Percentiles rank a stretch among this genome's conserved stretches.
These are phyloP conservation scores for Psilocybe mexicana DNA, from an alignment of 1,284 basidiomycete genomes.

Conservation along the genomic window DNA sequence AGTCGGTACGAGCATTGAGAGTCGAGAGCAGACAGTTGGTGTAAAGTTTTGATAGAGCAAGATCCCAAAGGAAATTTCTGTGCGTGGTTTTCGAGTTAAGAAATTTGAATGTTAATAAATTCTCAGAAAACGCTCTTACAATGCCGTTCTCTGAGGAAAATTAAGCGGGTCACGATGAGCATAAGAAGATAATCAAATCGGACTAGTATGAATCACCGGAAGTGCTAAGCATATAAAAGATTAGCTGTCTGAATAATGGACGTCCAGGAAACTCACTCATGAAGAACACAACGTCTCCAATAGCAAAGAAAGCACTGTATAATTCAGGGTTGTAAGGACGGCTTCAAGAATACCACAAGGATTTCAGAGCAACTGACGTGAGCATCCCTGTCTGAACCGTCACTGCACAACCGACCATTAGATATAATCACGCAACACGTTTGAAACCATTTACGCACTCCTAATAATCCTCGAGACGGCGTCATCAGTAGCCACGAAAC, in stretches of 20 bases:
- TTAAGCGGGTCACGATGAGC: not conserved
- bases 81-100: not conserved
- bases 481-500: conserved; percentile 44
- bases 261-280: conserved; percentile 34
- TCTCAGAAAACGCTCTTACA: conserved; percentile 29
- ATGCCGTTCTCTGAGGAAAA: conserved; percentile 35
- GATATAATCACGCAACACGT: not conserved
- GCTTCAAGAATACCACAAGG: not conserved
- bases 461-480: conserved; percentile 47
- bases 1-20: conserved; percentile 45
- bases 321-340: not conserved
- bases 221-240: conserved; percentile 27
- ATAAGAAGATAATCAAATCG: not conserved
- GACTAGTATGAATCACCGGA: conserved; percentile 26
- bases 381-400: conserved; percentile 50
- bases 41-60: conserved; percentile 54
- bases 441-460: conserved; percentile 29
- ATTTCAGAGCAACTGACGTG: conserved; percentile 31
- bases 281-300: conserved; percentile 47
- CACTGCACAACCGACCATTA: conserved; percentile 30
- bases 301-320: conserved; percentile 38
- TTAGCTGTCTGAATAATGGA: not conserved
- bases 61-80: conserved; percentile 54
- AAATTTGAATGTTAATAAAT: not conserved
- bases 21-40: conserved; percentile 58